Evolutionary conservation across 176 grass and related monocot genomes (phyloP).

Genomic region (Phyllostachys edulis): DNA sequence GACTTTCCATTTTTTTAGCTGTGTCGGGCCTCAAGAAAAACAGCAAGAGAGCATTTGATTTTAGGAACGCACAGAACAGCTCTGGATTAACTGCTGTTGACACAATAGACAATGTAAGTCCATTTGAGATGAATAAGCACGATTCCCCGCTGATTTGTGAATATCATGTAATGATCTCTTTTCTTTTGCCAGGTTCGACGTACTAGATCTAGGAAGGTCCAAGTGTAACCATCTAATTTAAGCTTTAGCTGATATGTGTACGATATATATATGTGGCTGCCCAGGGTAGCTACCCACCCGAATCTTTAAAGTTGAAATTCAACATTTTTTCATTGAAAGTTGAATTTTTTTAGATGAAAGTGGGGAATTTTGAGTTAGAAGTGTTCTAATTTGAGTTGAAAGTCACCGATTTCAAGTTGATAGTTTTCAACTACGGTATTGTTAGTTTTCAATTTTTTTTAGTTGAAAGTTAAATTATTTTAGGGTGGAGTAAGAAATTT

Average conservation of each 20-base stretch:
- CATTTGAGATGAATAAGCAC: not conserved
- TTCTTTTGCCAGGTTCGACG: constrained; percentile 36
- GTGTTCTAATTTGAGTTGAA: no score
- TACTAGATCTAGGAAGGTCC: constrained; percentile 49
- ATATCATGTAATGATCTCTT: not conserved
- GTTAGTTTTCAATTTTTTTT: no score
- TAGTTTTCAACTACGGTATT: no score
- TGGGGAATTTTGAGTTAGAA: no score
- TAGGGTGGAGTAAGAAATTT: no score
- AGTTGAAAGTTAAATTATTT: no score
- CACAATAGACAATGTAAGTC: constrained; percentile 38
- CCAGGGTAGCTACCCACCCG: no score
- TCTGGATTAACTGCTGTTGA: constrained; percentile 35
- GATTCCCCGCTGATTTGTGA: not conserved
- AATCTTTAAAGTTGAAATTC: no score
- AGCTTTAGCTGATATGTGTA: not conserved
- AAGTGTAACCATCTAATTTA: constrained; percentile 11
- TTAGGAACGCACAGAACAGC: constrained; percentile 20
- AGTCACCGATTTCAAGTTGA: no score
- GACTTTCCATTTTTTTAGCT: not conserved
- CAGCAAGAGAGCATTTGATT: constrained; percentile 49
- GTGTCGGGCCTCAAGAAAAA: constrained; percentile 33
- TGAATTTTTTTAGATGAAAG: no score
- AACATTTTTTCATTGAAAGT: no score
- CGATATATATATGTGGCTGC: not conserved